Base-by-base conservation (phyloP, 2,329 filamentous ascomycete genomes). In the Aureobasidium musti region DNA sequence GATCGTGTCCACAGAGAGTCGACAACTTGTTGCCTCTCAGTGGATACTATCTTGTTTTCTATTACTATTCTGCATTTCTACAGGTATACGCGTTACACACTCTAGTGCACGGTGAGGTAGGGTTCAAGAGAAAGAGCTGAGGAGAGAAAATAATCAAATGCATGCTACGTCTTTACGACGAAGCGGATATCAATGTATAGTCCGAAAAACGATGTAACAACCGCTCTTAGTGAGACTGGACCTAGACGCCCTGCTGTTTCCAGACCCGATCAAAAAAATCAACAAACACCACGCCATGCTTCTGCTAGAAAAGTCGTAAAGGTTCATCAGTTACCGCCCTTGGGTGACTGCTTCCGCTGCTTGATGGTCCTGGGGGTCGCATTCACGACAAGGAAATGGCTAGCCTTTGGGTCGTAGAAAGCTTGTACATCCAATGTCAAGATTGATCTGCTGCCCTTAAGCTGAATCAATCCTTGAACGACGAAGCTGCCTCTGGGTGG, bases 111-210 rank as follows among this genome's bases (percentile, higher is more conserved):
- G n/a, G n/a, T n/a, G n/a, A n/a, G n/a, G n/a, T n/a, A 61, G 30
- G 57, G 17, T 37, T 2, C 26, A 17, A 47, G n/a, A 26, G 21
- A 5, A 50, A 2, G 30, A 76, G 71, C 82, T 86, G 80, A 87
- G 84, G 81, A 89, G 87, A 82, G 88, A 87, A 81, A 82, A 81
- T 26, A 45, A 54, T 53, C 37, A 64, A 54, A 54, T 54, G 61
- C 47, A 26, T 64, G 43, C 67, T 30, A 39, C 39, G 56, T 56
- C 39, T 56, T 13, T 11, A 66, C 28, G 37, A 64, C 61, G 37
- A 19, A 23, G 49, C 43, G 61, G 61, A 64, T 64, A 64, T 64
- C 47, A 64, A 64, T 53, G 61, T 37, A 52, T 26, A 54, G 17
- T n/a, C 49, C 54, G 49, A 63, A 66, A 65, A 43, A 53, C 45